Evolutionary conservation across 1,139 yeast genomes (phyloP), one percentile per base, ranked within the genome.

Genomic region (Starmera stellimalicola): DNA sequence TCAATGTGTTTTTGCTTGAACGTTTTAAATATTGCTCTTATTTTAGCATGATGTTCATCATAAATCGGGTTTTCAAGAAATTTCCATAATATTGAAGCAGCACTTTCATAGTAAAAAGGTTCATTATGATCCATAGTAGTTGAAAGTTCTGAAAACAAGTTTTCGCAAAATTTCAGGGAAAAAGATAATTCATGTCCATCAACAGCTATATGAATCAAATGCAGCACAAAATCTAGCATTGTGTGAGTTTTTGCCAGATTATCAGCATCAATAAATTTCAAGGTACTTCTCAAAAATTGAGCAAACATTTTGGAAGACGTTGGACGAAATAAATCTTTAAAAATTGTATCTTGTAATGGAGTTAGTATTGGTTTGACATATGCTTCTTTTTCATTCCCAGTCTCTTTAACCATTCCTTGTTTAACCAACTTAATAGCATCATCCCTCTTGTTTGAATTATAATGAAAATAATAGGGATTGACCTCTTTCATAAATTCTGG

Each of bases 391-490:
- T 65, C 59, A 4, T 60, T 50, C 2, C 62, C 57, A 1, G 59
- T 54, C 27, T 54, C 52, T 34, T 58, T 57, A 3, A 54, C 49
- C 45, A 50, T 42, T 17, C 49, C 35, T 16, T 47, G 46, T 31
- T 58, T 51, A 7, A 61, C 35, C 4, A 51, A 33, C 22, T 71
- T 55, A 54, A 72, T 65, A 37, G 83, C 71, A 55, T 81, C 95
- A 37, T 87, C 95, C 38, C 88, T 71, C 35, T 76, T 77, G 43
- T 87, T 85, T 0, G 93, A 62, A 0, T 83, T 63, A 45, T 81
- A 81, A 47, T 85, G 87, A 41, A 83, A 68, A 53, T 80, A 88
- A 50, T 77, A 88, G 0, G 96, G 94, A 50, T 88, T 88, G 19
- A 88, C 65, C 26, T 68, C 61, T 5, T 57, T 59, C 35, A 64